phyloP scores from a whole-genome alignment of 805 yeast genomes.

The Citeromyces nyonsensis region DNA sequence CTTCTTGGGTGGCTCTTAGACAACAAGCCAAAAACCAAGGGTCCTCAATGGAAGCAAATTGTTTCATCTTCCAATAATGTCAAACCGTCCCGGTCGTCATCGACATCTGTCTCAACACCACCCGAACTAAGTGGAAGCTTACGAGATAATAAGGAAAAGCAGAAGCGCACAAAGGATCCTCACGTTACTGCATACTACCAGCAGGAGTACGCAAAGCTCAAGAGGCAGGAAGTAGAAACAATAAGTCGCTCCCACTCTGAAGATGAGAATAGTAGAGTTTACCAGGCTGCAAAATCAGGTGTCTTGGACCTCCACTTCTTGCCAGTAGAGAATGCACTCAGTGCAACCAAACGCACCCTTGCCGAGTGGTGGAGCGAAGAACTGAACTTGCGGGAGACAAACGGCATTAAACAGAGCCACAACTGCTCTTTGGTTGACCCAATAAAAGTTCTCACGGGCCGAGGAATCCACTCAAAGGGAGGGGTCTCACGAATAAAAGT shows the following conservation, averaged over 20 bases:
- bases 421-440: background rate
- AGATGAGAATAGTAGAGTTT: background rate
- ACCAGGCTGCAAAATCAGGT: background rate
- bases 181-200: too few relatives aligned
- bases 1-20: too few relatives aligned
- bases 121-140: too few relatives aligned
- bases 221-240: background rate
- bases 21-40: too few relatives aligned
- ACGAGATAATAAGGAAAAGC: too few relatives aligned
- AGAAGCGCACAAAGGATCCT: too few relatives aligned
- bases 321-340: slow-evolving; percentile 1
- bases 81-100: too few relatives aligned
- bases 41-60: too few relatives aligned
- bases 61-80: too few relatives aligned
- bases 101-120: too few relatives aligned
- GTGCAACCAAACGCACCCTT: slow-evolving; percentile 1
- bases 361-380: background rate
- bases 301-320: slow-evolving; percentile 1
- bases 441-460: slow-evolving; percentile 1
- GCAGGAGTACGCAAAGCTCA: slow-evolving; percentile 1
- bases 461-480: slow-evolving; percentile 1
- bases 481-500: background rate
- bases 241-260: background rate
- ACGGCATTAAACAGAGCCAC: background rate
- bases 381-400: background rate